These are phyloP conservation scores for Termitomyces sp. DNA, from an alignment of 768 basidiomycete species.

Conservation along the genomic window DNA sequence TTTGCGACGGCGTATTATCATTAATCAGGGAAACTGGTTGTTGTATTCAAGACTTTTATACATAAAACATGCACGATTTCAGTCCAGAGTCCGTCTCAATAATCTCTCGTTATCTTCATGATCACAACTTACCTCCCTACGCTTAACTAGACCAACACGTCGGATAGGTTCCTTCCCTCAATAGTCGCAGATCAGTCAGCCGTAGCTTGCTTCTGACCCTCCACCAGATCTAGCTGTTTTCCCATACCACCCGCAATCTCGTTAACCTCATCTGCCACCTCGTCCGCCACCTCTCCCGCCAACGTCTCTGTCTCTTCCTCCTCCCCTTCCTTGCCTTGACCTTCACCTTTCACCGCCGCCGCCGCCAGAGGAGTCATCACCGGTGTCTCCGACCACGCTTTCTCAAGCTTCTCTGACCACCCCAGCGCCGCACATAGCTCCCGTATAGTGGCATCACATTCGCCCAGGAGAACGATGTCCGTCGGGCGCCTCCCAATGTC, in stretches of 20 bases:
- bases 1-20: conserved; percentile 4
- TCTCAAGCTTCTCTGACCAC: conserved; percentile 62
- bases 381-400: conserved; percentile 55
- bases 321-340: conserved; percentile 8
- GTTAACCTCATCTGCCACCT: conserved; percentile 25
- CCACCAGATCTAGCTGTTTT: conserved; percentile 19
- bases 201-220: neutral
- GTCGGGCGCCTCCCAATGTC: conserved; percentile 46
- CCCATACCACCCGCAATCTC: conserved; percentile 27
- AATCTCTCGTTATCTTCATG: too few relatives aligned
- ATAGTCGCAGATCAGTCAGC: neutral
- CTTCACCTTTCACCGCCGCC: conserved; percentile 20
- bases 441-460: conserved; percentile 64
- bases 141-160: too few relatives aligned
- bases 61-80: neutral
- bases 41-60: too few relatives aligned
- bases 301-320: too few relatives aligned
- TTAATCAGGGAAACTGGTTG: too few relatives aligned
- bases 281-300: too few relatives aligned
- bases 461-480: conserved; percentile 62
- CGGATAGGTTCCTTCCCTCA: neutral
- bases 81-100: neutral
- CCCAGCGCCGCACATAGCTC: conserved; percentile 64
- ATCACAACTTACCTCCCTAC: neutral
- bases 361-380: conserved; percentile 13